Percentiles rank a stretch among this genome's conserved stretches.
These are phyloP conservation scores for Nakaseomyces sp. DNA, from an alignment of 1,139 yeast genomes.

Conservation along the genomic window DNA sequence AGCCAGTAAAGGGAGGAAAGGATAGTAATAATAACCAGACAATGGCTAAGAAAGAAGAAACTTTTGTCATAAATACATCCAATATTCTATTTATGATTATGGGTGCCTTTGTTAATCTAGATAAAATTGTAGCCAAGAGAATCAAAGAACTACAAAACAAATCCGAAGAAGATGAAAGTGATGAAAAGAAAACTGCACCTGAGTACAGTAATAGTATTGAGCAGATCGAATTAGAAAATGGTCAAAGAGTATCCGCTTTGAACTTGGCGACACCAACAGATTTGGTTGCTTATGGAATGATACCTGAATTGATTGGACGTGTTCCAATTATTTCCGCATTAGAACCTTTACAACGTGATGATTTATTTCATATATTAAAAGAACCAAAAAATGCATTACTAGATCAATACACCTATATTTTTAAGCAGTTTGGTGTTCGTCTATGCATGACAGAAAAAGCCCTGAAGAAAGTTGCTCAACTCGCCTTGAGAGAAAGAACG, in stretches of 20 bases:
- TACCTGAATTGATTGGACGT: constrained; percentile 48
- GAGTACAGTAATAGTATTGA: constrained; percentile 26
- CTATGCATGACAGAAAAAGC: constrained; percentile 41
- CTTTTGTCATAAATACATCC: constrained; percentile 41
- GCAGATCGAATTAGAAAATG: constrained; percentile 31
- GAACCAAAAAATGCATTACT: constrained; percentile 46
- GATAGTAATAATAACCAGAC: constrained; percentile 31
- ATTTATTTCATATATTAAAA: constrained; percentile 39
- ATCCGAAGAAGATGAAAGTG: constrained; percentile 5
- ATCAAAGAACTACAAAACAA: constrained; percentile 18
- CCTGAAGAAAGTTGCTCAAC: constrained; percentile 36
- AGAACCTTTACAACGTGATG: constrained; percentile 36
- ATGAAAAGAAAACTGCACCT: constrained; percentile 1
- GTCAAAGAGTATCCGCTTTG: constrained; percentile 34
- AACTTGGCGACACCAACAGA: constrained; percentile 41
- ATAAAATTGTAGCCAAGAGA: constrained; percentile 37
- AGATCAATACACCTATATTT: constrained; percentile 42
- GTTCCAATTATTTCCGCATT: constrained; percentile 44
- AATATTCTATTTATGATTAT: constrained; percentile 44
- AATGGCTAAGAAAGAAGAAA: constrained; percentile 33
- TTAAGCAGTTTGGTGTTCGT: constrained; percentile 41
- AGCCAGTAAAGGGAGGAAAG: constrained; percentile 32
- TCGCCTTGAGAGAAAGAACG: constrained; percentile 41
- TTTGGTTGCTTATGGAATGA: constrained; percentile 40
- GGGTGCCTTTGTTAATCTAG: constrained; percentile 52